A percentile compares a stretch with the other conserved stretches of the same genome.
phyloP scores from a whole-genome alignment of 257 asterid genomes.

The Primulina eburnea region DNA sequence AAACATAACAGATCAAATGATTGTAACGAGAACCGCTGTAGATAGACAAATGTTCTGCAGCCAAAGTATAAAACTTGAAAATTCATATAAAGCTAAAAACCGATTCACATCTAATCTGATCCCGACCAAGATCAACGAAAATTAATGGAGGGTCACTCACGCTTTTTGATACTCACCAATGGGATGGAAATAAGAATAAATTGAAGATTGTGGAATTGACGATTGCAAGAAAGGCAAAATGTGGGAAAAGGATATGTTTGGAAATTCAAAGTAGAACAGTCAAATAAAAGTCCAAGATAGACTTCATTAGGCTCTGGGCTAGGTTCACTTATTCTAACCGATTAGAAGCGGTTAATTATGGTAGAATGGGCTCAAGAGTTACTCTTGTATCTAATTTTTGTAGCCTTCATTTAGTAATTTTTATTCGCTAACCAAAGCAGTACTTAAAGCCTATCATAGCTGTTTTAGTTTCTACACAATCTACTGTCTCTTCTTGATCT shows the following conservation, averaged over 20 bases:
- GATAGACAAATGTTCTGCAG: background rate
- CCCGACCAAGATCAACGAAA: background rate
- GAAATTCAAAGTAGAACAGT: background rate
- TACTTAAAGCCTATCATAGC: background rate
- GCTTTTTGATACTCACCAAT: background rate
- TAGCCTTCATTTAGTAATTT: background rate
- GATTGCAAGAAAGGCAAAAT: background rate
- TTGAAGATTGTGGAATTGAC: background rate
- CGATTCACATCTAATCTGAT: background rate
- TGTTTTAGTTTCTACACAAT: slow-evolving; percentile 15
- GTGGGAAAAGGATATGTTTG: background rate
- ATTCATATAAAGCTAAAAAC: background rate
- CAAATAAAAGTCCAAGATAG: background rate
- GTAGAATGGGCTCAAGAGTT: background rate
- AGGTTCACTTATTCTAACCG: background rate
- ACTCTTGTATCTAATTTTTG: background rate
- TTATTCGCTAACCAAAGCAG: background rate
- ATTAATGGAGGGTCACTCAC: background rate
- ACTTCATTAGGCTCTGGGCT: background rate
- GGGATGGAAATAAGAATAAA: background rate
- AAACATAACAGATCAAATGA: background rate
- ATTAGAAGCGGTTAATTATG: too few relatives aligned
- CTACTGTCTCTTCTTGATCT: slow-evolving; percentile 13
- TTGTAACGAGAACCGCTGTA: background rate
- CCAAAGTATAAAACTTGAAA: too few relatives aligned